Evolutionary conservation across 495 filamentous ascomycete species (phyloP).

Genomic region (Aspergillus sclerotioniger): DNA sequence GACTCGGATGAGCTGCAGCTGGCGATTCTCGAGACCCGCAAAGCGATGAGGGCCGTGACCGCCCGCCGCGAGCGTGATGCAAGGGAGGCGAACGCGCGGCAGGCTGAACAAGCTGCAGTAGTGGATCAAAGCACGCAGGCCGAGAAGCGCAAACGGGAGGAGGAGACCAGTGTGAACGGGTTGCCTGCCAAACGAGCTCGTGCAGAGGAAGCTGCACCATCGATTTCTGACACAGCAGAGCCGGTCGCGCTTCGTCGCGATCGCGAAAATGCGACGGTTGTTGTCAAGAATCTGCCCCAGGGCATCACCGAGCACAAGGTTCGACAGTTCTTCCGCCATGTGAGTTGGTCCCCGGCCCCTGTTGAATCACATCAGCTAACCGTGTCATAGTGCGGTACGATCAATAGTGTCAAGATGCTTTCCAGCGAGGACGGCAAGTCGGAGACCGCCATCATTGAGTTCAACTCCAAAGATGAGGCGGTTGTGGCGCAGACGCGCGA

Average conservation of each 20-base stretch:
- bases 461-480: slow-evolving; percentile 75
- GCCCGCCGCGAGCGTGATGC: slow-evolving; percentile 67
- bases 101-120: slow-evolving; percentile 33
- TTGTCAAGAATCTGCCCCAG: slow-evolving; percentile 71
- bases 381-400: slow-evolving; percentile 61
- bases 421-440: slow-evolving; percentile 55
- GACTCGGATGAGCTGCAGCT: slow-evolving; percentile 66
- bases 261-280: slow-evolving; percentile 82
- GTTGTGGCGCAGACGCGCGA: slow-evolving; percentile 75
- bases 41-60: slow-evolving; percentile 59
- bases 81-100: slow-evolving; percentile 50
- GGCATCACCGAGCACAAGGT: slow-evolving; percentile 68
- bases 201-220: slow-evolving; percentile 41
- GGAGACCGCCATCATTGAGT: slow-evolving; percentile 79
- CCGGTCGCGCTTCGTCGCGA: slow-evolving; percentile 63
- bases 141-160: slow-evolving; percentile 72
- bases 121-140: slow-evolving; percentile 33
- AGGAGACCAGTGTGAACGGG: slow-evolving; percentile 45
- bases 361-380: slow-evolving; percentile 19
- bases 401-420: slow-evolving; percentile 70
- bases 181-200: slow-evolving; percentile 58
- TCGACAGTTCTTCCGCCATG: slow-evolving; percentile 84
- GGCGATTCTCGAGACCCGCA: slow-evolving; percentile 67
- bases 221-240: slow-evolving; percentile 26
- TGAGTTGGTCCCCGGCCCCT: slow-evolving; percentile 30